Percentiles rank a stretch among this genome's conserved stretches.
These are phyloP conservation scores for Talaromyces funiculosus DNA, from an alignment of 2,329 filamentous ascomycete species.

Conservation along the genomic window DNA sequence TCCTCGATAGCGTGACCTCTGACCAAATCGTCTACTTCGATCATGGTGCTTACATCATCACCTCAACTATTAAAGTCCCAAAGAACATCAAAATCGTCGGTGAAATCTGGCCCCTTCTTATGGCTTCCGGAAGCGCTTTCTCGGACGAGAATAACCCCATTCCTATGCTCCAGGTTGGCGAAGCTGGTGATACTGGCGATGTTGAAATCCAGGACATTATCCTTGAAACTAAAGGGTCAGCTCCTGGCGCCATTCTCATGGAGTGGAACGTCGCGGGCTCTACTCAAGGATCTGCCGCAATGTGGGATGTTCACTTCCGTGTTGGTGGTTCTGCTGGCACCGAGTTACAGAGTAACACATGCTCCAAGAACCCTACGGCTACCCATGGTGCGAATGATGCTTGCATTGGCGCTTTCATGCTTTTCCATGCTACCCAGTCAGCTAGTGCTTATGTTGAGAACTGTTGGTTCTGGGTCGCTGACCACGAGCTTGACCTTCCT, in stretches of 20 bases:
- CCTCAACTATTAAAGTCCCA: slow-evolving; percentile 55
- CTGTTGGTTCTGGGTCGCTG: slow-evolving; percentile 82
- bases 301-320: slow-evolving; percentile 97
- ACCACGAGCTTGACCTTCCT: slow-evolving; percentile 75
- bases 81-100: slow-evolving; percentile 82
- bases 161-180: slow-evolving; percentile 79
- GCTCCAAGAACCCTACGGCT: slow-evolving; percentile 66
- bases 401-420: slow-evolving; percentile 68
- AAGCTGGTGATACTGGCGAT: slow-evolving; percentile 66
- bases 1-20: slow-evolving; percentile 60
- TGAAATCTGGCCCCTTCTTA: slow-evolving; percentile 85
- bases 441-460: slow-evolving; percentile 78
- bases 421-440: slow-evolving; percentile 51
- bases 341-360: slow-evolving; percentile 70
- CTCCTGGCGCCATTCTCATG: slow-evolving; percentile 82
- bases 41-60: slow-evolving; percentile 59
- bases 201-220: slow-evolving; percentile 87
- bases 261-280: slow-evolving; percentile 77
- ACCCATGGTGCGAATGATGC: slow-evolving; percentile 54
- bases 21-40: slow-evolving; percentile 61
- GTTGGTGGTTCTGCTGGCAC: slow-evolving; percentile 84
- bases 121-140: slow-evolving; percentile 73
- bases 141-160: slow-evolving; percentile 67
- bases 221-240: slow-evolving; percentile 74
- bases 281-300: slow-evolving; percentile 62